These are phyloP conservation scores for Coniferiporia weirii DNA, from an alignment of 1,284 basidiomycete species.

Conservation along the genomic window DNA sequence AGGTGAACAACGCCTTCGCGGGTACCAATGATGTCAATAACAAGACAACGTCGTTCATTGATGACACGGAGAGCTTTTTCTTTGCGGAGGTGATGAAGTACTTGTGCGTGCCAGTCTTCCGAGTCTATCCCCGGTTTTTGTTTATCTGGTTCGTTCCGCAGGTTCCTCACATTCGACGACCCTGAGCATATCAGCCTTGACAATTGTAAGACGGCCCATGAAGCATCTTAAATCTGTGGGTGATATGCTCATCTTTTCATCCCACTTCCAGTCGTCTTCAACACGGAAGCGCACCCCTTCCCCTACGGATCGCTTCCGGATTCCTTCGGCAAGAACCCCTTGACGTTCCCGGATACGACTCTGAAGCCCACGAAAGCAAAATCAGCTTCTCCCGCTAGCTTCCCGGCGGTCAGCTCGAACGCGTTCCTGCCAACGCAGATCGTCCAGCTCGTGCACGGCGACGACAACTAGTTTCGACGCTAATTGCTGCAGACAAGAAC, in stretches of 20 bases:
- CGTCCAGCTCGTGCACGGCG: slow-evolving; percentile 11
- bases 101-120: slow-evolving; percentile 38
- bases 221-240: background rate
- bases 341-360: slow-evolving; percentile 3
- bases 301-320: slow-evolving; percentile 5
- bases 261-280: slow-evolving; percentile 50
- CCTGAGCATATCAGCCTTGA: slow-evolving; percentile 61
- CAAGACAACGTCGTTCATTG: slow-evolving; percentile 37
- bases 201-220: slow-evolving; percentile 41
- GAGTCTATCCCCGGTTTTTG: background rate
- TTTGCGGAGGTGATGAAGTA: slow-evolving; percentile 75
- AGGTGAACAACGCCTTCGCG: slow-evolving; percentile 18
- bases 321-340: background rate
- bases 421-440: slow-evolving; percentile 15
- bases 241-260: slow-evolving; percentile 2
- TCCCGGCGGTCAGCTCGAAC: slow-evolving; percentile 16
- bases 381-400: background rate
- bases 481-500: no score
- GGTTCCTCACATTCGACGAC: slow-evolving; percentile 70
- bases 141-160: slow-evolving; percentile 21
- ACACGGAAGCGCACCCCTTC: slow-evolving; percentile 69
- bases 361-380: background rate
- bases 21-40: slow-evolving; percentile 40
- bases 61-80: slow-evolving; percentile 73
- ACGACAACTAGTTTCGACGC: background rate